Percentiles rank a stretch among this genome's conserved stretches.
Evolutionary conservation across 2,329 filamentous ascomycete genomes (phyloP).

Genomic region (Exophiala spinifera): DNA sequence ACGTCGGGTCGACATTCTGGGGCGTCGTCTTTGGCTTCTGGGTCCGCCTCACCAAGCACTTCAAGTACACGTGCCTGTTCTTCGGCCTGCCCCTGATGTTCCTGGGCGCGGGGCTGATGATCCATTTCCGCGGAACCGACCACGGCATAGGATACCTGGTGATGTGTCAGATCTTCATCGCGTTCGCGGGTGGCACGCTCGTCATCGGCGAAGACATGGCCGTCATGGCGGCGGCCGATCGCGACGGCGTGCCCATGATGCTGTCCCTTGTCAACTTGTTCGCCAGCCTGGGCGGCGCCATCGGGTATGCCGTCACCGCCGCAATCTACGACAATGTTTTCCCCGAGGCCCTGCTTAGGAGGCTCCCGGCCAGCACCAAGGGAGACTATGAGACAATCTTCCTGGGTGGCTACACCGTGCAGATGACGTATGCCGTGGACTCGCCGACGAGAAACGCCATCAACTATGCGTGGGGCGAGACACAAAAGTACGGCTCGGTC

Average conservation of each 20-base stretch:
- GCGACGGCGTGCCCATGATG: conserved; percentile 52
- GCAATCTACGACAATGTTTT: conserved; percentile 38
- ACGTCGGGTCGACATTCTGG: conserved; percentile 56
- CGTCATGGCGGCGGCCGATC: conserved; percentile 51
- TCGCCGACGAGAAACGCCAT: conserved; percentile 40
- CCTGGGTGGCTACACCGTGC: conserved; percentile 48
- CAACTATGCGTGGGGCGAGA: conserved; percentile 39
- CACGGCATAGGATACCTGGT: conserved; percentile 49
- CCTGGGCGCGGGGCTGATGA: conserved; percentile 51
- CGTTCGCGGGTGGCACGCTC: conserved; percentile 50
- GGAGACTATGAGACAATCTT: conserved; percentile 49
- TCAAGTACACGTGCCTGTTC: conserved; percentile 50
- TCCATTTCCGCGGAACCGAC: conserved; percentile 50
- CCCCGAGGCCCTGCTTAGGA: conserved; percentile 38
- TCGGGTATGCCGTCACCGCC: conserved; percentile 34
- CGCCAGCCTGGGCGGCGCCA: conserved; percentile 35
- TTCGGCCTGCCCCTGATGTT: conserved; percentile 50
- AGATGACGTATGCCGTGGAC: conserved; percentile 48
- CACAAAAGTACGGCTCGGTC: conserved; percentile 42
- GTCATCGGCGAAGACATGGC: conserved; percentile 55
- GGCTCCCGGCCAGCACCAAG: conserved; percentile 34
- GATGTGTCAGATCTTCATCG: conserved; percentile 54
- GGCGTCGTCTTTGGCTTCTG: conserved; percentile 44
- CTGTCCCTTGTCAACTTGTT: conserved; percentile 43
- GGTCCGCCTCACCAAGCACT: conserved; percentile 48